These are phyloP conservation scores for Aegilops speltoides DNA, from an alignment of 176 grass and related monocot species.

Conservation along the genomic window DNA sequence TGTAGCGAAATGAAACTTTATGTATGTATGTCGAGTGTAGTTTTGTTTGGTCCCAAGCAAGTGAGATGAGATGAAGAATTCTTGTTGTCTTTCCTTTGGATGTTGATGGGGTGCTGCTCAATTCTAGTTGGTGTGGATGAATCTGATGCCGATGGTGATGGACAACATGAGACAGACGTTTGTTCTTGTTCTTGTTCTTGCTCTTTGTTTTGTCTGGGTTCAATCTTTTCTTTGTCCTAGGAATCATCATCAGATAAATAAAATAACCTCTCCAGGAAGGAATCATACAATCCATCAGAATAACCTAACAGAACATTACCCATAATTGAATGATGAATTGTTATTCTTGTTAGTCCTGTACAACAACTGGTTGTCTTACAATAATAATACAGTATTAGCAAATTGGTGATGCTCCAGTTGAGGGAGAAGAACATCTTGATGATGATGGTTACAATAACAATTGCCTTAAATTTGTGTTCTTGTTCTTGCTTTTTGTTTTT, in stretches of 20 bases:
- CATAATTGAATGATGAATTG: no score
- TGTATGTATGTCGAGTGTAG: no score
- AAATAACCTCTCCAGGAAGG: neutral
- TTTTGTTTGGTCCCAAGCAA: neutral
- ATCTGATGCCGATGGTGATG: neutral
- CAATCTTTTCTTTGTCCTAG: neutral
- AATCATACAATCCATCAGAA: no score
- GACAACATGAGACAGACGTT: neutral
- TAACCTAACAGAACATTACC: no score
- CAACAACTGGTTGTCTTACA: no score
- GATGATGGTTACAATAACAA: neutral
- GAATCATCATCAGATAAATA: neutral
- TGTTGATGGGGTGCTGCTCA: neutral
- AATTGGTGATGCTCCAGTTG: no score
- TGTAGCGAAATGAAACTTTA: no score
- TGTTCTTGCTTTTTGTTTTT: no score
- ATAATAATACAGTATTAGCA: no score
- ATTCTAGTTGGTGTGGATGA: neutral
- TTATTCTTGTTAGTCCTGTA: no score
- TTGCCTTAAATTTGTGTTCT: no score
- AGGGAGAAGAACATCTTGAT: no score
- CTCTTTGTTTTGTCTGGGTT: neutral
- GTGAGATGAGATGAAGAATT: neutral
- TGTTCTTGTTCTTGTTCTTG: neutral
- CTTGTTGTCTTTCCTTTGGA: neutral